A percentile compares a stretch with the other conserved stretches of the same genome.
Conservation (phyloP, 2,329 filamentous ascomycete species). For the Incumbomyces lentus region DNA sequence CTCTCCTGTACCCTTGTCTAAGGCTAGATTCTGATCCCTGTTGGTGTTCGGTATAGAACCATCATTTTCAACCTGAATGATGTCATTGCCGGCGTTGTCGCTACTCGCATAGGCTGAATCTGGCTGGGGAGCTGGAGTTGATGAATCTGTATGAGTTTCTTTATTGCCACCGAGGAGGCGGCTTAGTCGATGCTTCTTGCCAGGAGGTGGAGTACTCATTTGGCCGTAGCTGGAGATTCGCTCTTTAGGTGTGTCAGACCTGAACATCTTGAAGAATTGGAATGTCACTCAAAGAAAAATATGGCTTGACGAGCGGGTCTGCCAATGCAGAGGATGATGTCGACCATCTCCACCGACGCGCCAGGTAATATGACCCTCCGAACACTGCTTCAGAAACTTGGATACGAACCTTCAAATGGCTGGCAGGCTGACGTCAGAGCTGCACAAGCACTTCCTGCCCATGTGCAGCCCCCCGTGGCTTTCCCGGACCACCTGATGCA, state of each 20-base stretch:
- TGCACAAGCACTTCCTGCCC: no score
- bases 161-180: slow-evolving; percentile 45
- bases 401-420: no score
- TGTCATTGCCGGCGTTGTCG: slow-evolving; percentile 13
- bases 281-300: no score
- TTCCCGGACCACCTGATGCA: no score
- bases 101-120: slow-evolving; percentile 20
- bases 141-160: slow-evolving; percentile 10
- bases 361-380: no score
- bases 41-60: slow-evolving; percentile 19
- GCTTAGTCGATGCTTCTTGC: slow-evolving; percentile 48
- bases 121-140: slow-evolving; percentile 3
- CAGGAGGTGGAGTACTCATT: slow-evolving; percentile 21
- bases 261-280: neutral
- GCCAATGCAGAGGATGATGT: no score
- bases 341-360: no score
- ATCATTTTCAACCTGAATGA: slow-evolving; percentile 18
- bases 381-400: no score
- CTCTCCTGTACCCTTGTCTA: slow-evolving; percentile 18
- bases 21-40: slow-evolving; percentile 16
- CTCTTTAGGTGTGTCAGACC: slow-evolving; percentile 4
- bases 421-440: no score
- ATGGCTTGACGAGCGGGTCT: no score
- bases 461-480: no score
- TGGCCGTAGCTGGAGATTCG: neutral